phyloP scores from a whole-genome alignment of 2,329 filamentous ascomycete genomes.

The Canariomyces notabilis region DNA sequence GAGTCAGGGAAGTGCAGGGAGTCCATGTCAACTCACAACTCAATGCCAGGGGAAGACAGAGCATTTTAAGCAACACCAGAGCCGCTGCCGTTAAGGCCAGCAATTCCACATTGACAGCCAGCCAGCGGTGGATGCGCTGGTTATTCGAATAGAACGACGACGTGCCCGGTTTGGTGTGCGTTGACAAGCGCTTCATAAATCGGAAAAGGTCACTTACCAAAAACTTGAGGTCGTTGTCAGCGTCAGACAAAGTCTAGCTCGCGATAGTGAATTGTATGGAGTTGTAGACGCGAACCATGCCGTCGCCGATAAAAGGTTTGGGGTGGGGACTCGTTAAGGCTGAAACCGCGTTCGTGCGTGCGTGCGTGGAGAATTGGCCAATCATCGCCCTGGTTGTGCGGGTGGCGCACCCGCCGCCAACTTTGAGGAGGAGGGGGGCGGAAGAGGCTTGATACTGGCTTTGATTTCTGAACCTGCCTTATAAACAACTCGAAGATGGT shows the following conservation, averaged over 20 bases:
- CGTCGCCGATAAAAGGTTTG: neutral
- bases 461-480: no score
- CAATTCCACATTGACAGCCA: neutral
- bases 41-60: no score
- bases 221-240: neutral
- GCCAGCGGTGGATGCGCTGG: neutral
- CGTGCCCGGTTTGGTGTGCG: neutral
- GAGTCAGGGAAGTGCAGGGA: no score
- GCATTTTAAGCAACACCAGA: no score
- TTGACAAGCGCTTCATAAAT: neutral
- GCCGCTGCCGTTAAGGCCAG: no score
- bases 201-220: neutral
- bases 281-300: neutral
- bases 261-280: neutral
- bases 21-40: no score
- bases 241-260: neutral
- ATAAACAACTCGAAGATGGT: no score
- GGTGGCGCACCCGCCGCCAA: neutral
- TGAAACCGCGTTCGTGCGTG: neutral
- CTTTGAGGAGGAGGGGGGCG: no score
- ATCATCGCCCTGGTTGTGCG: neutral
- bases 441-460: no score
- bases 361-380: neutral
- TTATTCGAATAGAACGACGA: neutral
- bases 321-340: neutral